Conservation (phyloP, 495 filamentous ascomycete species). For the Daldinia vernicosa region DNA sequence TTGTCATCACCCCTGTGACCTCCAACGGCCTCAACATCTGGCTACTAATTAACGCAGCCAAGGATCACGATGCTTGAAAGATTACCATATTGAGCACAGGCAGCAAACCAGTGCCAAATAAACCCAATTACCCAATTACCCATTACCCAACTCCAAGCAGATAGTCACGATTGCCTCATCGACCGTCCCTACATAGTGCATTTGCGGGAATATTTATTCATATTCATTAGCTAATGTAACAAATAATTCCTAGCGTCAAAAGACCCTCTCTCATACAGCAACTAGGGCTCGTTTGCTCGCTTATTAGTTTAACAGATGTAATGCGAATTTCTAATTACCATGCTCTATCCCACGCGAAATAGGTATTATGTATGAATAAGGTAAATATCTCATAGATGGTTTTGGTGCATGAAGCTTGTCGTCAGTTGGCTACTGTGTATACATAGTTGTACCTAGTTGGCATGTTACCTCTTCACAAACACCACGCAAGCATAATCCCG, state of each 20-base stretch:
- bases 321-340: constrained; percentile 1
- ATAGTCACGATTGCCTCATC: constrained; percentile 19
- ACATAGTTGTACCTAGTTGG: neutral
- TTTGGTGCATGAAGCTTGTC: neutral
- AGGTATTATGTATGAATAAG: too few species aligned
- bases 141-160: constrained; percentile 14
- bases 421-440: constrained; percentile 1
- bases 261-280: constrained; percentile 4
- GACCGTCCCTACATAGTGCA: neutral
- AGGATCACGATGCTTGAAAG: constrained; percentile 34
- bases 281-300: constrained; percentile 21
- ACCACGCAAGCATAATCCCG: neutral
- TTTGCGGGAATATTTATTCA: constrained; percentile 16
- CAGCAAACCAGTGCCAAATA: constrained; percentile 26
- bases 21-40: constrained; percentile 19
- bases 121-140: constrained; percentile 11
- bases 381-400: neutral
- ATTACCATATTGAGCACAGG: constrained; percentile 18
- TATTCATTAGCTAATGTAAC: constrained; percentile 15
- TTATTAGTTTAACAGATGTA: constrained; percentile 9
- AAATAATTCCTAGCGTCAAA: constrained; percentile 10
- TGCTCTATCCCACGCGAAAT: constrained; percentile 7
- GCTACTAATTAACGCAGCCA: constrained; percentile 31
- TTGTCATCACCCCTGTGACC: constrained; percentile 35
- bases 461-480: neutral